These are phyloP conservation scores for Citrus sinensis DNA, from an alignment of 345 rosid genomes.

Conservation along the genomic window DVS_A1.0 CM039162.1:24125501-24126000, in stretches of 20 bases:
- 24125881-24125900: constrained; percentile 37
- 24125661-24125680: background rate
- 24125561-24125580: background rate
- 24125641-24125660: background rate
- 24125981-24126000: constrained; percentile 66
- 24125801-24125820: background rate
- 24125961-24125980: constrained; percentile 84
- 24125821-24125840: background rate
- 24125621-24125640: background rate
- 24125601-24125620: background rate
- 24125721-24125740: background rate
- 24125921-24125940: constrained; percentile 63
- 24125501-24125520: background rate
- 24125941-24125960: constrained; percentile 81
- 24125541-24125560: background rate
- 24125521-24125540: background rate
- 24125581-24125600: background rate
- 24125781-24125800: background rate
- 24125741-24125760: background rate
- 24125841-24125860: background rate
- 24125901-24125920: constrained; percentile 88
- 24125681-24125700: background rate
- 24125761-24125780: background rate
- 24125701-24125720: background rate
- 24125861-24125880: background rate